Percentiles rank a stretch among this genome's conserved stretches.
These are phyloP conservation scores for Gremmenia infestans DNA, from an alignment of 2,329 filamentous ascomycete species.

Conservation along the genomic window DNA sequence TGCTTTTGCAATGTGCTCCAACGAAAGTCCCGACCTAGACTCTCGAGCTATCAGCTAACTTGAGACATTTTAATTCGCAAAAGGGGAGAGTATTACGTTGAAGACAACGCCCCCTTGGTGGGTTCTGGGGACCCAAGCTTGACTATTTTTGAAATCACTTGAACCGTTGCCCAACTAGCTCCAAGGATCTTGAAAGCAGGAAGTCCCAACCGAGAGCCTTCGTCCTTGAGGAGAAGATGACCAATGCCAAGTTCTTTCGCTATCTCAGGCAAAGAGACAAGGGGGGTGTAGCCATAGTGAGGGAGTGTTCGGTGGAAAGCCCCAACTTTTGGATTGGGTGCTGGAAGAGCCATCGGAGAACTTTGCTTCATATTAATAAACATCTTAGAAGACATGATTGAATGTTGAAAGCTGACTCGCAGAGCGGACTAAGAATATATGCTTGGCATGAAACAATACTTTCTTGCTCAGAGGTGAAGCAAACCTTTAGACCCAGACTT, in stretches of 20 bases:
- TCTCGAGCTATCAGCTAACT: background rate
- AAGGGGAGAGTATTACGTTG: background rate
- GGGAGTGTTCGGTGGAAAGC: background rate
- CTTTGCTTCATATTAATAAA: background rate
- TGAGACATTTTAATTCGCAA: background rate
- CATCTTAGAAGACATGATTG: background rate
- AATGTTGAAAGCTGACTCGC: too few relatives aligned
- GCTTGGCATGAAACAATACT: background rate
- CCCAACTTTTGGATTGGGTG: background rate
- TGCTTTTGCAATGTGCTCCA: background rate
- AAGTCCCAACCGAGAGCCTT: conserved; percentile 61
- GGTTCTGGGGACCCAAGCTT: conserved; percentile 35
- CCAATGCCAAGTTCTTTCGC: conserved; percentile 53
- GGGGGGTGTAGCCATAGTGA: conserved; percentile 6
- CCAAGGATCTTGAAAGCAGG: conserved; percentile 78
- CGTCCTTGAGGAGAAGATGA: conserved; percentile 64
- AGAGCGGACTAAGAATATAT: background rate
- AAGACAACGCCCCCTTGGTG: background rate
- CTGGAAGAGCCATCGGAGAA: background rate
- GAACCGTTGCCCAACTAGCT: conserved; percentile 68
- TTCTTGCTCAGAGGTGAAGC: background rate
- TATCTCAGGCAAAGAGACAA: conserved; percentile 44
- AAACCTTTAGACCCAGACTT: too few relatives aligned
- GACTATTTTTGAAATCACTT: conserved; percentile 43
- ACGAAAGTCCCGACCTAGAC: background rate